Conservation (phyloP, 768 basidiomycete species). For the Trametes gibbosa region DNA sequence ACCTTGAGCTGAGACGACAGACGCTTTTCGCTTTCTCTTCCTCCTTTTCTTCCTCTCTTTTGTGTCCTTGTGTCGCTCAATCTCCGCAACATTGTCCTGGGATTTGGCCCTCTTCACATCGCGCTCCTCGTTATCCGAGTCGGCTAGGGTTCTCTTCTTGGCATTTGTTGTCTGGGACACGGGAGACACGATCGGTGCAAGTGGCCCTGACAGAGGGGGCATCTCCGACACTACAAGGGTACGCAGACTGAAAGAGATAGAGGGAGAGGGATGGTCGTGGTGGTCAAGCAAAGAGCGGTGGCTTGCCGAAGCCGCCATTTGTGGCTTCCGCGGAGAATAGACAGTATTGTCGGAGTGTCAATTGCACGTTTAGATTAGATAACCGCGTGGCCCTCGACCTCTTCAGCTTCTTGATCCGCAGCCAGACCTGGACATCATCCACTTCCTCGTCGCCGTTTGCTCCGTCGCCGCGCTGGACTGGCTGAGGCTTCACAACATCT, state of each 20-base stretch:
- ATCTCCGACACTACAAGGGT: neutral
- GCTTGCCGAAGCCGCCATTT: too few species aligned
- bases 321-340: too few species aligned
- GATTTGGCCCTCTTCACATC: constrained; percentile 9
- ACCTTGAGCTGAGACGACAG: constrained; percentile 17
- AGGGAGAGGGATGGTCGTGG: too few species aligned
- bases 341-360: neutral
- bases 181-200: neutral
- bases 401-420: neutral
- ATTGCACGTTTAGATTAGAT: neutral
- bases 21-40: constrained; percentile 28
- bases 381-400: neutral
- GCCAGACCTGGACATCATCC: neutral
- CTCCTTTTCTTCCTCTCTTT: constrained; percentile 28
- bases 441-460: neutral
- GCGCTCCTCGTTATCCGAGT: constrained; percentile 18
- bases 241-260: too few species aligned
- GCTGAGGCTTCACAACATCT: neutral
- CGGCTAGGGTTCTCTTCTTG: constrained; percentile 17
- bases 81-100: neutral
- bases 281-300: too few species aligned
- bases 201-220: constrained; percentile 4
- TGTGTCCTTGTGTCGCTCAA: neutral
- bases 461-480: too few species aligned
- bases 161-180: neutral